phyloP scores from a whole-genome alignment of 768 basidiomycete genomes.

The Phaffia australis region DNA sequence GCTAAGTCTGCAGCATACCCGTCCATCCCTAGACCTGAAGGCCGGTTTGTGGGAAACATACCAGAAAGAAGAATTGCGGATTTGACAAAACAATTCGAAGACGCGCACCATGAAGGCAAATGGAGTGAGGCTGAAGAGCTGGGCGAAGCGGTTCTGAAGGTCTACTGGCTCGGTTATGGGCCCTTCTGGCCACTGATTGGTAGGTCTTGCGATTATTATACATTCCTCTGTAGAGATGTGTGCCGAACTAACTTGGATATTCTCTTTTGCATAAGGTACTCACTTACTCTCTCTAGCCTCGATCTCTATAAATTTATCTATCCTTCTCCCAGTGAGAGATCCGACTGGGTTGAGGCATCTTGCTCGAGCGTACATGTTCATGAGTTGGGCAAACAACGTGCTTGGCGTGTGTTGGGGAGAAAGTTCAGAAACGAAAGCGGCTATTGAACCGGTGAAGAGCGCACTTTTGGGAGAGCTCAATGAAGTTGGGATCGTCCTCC shows the following conservation, averaged over 20 bases:
- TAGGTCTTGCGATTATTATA: not conserved
- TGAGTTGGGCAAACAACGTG: conserved; percentile 6
- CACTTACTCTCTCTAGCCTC: conserved; percentile 15
- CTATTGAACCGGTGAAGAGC: not conserved
- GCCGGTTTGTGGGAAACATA: not conserved
- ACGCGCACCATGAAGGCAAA: not conserved
- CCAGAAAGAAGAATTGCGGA: not conserved
- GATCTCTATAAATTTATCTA: conserved; percentile 12
- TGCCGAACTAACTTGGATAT: not conserved
- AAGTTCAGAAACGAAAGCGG: not conserved
- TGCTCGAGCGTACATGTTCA: conserved; percentile 4
- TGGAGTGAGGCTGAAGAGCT: conserved; percentile 13
- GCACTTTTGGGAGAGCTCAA: not conserved
- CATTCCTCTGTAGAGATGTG: not conserved
- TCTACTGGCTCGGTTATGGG: conserved; percentile 23
- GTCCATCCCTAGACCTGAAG: not conserved
- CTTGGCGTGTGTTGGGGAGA: conserved; percentile 12
- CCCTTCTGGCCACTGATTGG: conserved; percentile 11
- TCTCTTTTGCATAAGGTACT: not conserved
- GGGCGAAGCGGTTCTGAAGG: conserved; percentile 9
- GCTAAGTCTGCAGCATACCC: not conserved
- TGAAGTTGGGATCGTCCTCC: not conserved
- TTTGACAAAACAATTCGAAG: conserved; percentile 8
- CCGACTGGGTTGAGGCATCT: not conserved
- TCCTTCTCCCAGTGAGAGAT: conserved; percentile 4